Evolutionary conservation across 2,329 filamentous ascomycete species (phyloP).

Genomic region (Pyrenophora teres): DNA sequence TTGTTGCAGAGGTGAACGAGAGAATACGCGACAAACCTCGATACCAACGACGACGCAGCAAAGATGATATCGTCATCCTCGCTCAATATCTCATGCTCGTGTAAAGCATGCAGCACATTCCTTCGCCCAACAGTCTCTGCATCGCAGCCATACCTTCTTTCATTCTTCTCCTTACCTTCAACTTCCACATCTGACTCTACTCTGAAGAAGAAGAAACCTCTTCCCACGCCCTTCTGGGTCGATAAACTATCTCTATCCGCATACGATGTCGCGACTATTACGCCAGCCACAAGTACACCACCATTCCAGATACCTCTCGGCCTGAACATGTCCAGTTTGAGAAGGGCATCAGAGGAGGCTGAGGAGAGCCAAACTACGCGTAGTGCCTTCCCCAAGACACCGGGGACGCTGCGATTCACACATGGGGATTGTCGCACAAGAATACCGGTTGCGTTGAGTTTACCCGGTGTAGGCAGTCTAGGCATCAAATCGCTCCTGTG

Average conservation of each 20-base stretch:
- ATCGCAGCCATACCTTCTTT: not conserved
- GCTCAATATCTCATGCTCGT: constrained; percentile 21
- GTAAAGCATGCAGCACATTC: constrained; percentile 18
- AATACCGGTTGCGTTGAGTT: not conserved
- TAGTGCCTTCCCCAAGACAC: constrained; percentile 7
- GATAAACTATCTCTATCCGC: constrained; percentile 2
- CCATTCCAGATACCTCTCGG: not conserved
- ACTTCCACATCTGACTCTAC: not conserved
- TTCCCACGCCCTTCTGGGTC: not conserved
- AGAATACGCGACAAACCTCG: too few species aligned
- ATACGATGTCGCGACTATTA: not conserved
- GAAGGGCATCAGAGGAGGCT: not conserved
- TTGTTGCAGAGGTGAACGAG: too few species aligned
- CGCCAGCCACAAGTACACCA: not conserved
- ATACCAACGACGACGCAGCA: too few species aligned
- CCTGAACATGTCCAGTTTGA: not conserved
- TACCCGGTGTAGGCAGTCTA: not conserved
- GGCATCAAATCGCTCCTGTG: not conserved
- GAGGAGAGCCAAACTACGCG: not conserved
- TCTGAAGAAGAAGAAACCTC: not conserved
- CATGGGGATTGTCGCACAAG: constrained; percentile 1
- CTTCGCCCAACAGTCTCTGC: constrained; percentile 6
- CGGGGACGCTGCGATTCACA: constrained; percentile 4
- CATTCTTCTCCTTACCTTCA: not conserved
- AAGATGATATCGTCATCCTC: too few species aligned